Evolutionary conservation across 352 stramenopile species (phyloP).

Genomic region (Globisporangium ultimum): DNA sequence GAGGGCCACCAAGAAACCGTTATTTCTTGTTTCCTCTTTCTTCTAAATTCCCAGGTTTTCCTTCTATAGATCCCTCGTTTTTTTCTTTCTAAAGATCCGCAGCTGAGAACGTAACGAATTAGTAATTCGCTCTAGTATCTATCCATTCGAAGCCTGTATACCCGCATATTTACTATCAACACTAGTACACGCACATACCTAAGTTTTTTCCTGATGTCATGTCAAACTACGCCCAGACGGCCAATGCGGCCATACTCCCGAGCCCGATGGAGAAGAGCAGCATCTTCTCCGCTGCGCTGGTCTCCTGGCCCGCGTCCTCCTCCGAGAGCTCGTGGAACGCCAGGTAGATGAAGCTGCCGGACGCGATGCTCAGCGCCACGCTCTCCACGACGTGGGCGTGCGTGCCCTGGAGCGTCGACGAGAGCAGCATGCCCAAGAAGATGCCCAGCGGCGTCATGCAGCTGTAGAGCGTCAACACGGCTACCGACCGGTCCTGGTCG

Average conservation of each 20-base stretch:
- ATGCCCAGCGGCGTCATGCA: conserved; percentile 66
- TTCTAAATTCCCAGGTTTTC: too few relatives aligned
- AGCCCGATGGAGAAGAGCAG: conserved; percentile 45
- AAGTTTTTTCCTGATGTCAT: not conserved
- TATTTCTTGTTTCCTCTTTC: too few relatives aligned
- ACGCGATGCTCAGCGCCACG: conserved; percentile 48
- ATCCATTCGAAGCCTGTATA: too few relatives aligned
- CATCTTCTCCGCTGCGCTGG: conserved; percentile 40
- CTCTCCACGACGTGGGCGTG: conserved; percentile 38
- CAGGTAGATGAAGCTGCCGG: conserved; percentile 67
- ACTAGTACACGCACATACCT: too few relatives aligned
- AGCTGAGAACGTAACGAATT: not conserved
- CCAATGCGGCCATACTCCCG: conserved; percentile 45
- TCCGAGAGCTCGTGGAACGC: conserved; percentile 67
- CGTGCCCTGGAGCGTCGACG: conserved; percentile 36
- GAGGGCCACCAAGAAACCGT: too few relatives aligned
- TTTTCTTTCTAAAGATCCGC: too few relatives aligned
- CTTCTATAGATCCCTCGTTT: too few relatives aligned
- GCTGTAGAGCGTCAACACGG: conserved; percentile 58
- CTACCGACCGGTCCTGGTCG: conserved; percentile 34
- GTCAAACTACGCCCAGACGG: conserved; percentile 31
- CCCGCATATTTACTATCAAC: not conserved
- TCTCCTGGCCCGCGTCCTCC: conserved; percentile 37
- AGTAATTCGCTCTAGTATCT: not conserved
- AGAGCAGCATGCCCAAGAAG: conserved; percentile 55